Evolutionary conservation across 2,329 filamentous ascomycete genomes (phyloP), one percentile per base, ranked within the genome.

Genomic region (Scedosporium boydii): DNA sequence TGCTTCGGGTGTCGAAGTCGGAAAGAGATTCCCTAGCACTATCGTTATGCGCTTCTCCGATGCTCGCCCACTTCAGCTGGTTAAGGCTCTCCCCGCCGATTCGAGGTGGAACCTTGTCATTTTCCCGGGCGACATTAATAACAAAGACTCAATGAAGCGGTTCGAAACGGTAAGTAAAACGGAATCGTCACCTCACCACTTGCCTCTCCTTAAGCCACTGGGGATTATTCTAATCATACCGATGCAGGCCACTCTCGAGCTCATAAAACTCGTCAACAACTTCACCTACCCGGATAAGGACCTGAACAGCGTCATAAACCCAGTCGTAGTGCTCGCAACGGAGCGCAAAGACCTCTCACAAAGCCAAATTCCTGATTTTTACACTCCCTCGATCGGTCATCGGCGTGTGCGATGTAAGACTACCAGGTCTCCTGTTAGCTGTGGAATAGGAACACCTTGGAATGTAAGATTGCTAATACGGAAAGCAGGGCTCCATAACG

Each of bases 11-110:
- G 67, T 82, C 46, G 73, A 68, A 4, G 71, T 84, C 0, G 84
- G 82, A 7, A 86, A 81, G 80, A 75, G 83, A 18, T 81, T 86
- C 64, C 80, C 80, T 0, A 86, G 77, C 63, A 78, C 82, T 0
- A 83, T 84, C 67, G 82, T 87, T 0, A 79, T 87, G 18, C 75
- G 85, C 4, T 80, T 82, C 63, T 82, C 80, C 56, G 85, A 88
- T 66, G 84, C 83, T 1, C 81, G 80, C 64, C 77, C 81, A 0
- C 72, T 86, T 72, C 83, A 81, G 57, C 71, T 85, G 27, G 76
- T 79, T 12, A 72, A 82, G 58, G 76, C 79, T 1, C 65, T 87
- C 46, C 77, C 74, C 18, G 79, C 83, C 27, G 65, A 80, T 71
- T 64, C 67, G 41, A 53, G 70, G 67, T 71, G 77, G 82, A 63